phyloP scores from a whole-genome alignment of 2,329 filamentous ascomycete genomes.

The Lomentospora prolificans region DNA sequence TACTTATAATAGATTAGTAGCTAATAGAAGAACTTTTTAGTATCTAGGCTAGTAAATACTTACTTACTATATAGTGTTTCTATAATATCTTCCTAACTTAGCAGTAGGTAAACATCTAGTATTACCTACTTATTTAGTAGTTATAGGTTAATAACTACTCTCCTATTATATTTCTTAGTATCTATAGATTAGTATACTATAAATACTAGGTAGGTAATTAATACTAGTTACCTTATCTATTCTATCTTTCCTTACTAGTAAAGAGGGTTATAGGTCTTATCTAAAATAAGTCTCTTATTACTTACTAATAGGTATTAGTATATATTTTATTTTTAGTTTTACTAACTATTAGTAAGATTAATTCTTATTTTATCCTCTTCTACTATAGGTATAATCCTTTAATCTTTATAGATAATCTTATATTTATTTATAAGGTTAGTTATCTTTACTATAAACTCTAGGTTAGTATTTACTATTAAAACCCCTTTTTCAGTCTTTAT shows the following conservation, averaged over 20 bases:
- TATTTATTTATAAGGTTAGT: not conserved
- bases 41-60: not conserved
- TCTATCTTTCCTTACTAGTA: not conserved
- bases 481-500: not conserved
- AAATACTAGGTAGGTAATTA: not conserved
- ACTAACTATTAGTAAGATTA: not conserved
- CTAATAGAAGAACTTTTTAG: not conserved
- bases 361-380: not conserved
- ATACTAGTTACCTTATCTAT: not conserved
- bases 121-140: not conserved
- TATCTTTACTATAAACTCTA: no score
- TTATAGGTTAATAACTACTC: conserved; percentile 3
- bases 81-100: not conserved
- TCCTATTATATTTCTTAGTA: not conserved
- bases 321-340: not conserved
- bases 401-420: not conserved
- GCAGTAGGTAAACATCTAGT: not conserved
- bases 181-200: not conserved
- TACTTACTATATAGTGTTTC: not conserved
- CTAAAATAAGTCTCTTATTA: not conserved
- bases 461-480: no score
- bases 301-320: no score
- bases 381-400: not conserved
- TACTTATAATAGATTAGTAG: not conserved
- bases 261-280: not conserved